phyloP scores from a whole-genome alignment of 306 rosid genomes.

The Hippophae gyantsensis region DNA sequence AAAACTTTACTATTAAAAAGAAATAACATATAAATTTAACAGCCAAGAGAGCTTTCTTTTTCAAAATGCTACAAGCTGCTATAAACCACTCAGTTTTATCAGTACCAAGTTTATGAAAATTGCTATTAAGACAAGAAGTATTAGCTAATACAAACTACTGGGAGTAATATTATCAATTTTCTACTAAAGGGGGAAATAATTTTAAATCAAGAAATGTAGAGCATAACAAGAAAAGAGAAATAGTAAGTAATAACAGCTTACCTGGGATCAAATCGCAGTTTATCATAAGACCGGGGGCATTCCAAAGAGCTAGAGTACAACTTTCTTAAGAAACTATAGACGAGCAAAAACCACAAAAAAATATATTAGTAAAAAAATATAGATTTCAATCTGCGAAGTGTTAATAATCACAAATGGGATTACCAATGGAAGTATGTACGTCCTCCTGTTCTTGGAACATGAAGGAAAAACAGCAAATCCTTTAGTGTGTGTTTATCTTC shows the following conservation, averaged over 20 bases:
- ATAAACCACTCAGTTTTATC: too few relatives aligned
- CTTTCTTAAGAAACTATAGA: constrained; percentile 69
- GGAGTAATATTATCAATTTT: background rate
- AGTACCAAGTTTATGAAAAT: too few relatives aligned
- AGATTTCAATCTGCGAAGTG: background rate
- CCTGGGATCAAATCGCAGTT: constrained; percentile 97
- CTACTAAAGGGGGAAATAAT: background rate
- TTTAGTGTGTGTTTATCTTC: constrained; percentile 58
- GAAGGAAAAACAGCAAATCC: constrained; percentile 88
- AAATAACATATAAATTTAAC: too few relatives aligned
- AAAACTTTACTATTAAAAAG: too few relatives aligned
- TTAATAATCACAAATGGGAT: background rate
- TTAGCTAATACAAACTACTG: background rate
- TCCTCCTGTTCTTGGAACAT: constrained; percentile 95
- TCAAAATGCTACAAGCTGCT: too few relatives aligned
- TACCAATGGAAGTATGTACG: constrained; percentile 89
- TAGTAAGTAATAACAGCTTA: constrained; percentile 5
- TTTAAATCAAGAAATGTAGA: background rate
- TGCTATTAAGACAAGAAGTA: too few relatives aligned
- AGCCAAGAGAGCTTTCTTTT: too few relatives aligned
- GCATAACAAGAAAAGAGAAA: background rate
- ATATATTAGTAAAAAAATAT: constrained; percentile 10
- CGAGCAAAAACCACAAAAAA: constrained; percentile 21
- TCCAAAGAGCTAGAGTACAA: constrained; percentile 68
- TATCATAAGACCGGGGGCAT: constrained; percentile 95